Percentiles rank a stretch among this genome's conserved stretches.
Evolutionary conservation across 768 basidiomycete genomes (phyloP).

Genomic region (Suillus occidentalis): DNA sequence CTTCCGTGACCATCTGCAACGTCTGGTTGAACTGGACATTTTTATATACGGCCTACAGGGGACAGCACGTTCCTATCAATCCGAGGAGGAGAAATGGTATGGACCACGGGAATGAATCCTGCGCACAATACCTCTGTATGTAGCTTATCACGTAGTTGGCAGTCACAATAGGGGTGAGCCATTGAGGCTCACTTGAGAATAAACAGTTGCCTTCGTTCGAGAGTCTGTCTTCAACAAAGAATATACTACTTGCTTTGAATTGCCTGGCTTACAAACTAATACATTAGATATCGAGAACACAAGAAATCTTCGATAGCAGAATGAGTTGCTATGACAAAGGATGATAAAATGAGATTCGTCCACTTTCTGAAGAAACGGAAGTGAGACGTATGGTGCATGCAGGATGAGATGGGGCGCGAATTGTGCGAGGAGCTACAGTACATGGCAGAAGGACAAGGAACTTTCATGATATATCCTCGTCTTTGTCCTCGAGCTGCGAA

Average conservation of each 20-base stretch:
- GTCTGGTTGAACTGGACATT: no score
- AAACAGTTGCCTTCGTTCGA: not conserved
- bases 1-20: no score
- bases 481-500: slow-evolving; percentile 90
- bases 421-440: slow-evolving; percentile 31
- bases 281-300: slow-evolving; percentile 37
- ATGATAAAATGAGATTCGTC: slow-evolving; percentile 25
- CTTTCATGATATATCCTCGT: slow-evolving; percentile 65
- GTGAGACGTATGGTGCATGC: slow-evolving; percentile 16
- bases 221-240: not conserved
- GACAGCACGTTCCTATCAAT: no score
- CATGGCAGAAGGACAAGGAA: slow-evolving; percentile 25
- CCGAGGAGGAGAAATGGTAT: no score
- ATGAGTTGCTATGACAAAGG: slow-evolving; percentile 21
- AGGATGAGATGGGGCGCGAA: slow-evolving; percentile 5
- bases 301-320: slow-evolving; percentile 31
- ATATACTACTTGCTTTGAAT: slow-evolving; percentile 18
- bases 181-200: no score
- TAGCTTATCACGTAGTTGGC: no score
- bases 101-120: no score
- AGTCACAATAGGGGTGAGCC: no score
- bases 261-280: slow-evolving; percentile 36
- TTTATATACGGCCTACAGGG: no score
- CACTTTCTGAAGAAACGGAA: slow-evolving; percentile 23
- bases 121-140: no score